These are phyloP conservation scores for Pythium dissimile DNA, from an alignment of 352 stramenopile genomes.

Conservation along the genomic window DNA sequence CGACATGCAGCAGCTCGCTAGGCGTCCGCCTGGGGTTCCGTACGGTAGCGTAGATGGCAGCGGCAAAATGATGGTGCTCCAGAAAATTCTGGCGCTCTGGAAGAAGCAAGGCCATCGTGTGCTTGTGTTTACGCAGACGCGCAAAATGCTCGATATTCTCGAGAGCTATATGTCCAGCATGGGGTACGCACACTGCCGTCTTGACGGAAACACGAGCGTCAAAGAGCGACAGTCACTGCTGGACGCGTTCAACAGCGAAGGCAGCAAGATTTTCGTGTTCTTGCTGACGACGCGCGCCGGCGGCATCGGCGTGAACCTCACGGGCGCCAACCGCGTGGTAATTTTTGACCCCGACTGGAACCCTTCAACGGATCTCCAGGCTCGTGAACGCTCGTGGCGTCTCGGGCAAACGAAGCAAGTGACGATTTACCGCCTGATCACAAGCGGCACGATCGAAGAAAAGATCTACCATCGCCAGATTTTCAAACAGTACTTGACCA, in stretches of 20 bases:
- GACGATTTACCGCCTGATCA: slow-evolving; percentile 93
- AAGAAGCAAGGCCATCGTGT: slow-evolving; percentile 94
- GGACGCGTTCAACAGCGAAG: slow-evolving; percentile 94
- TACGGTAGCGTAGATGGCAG: slow-evolving; percentile 72
- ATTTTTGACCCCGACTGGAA: slow-evolving; percentile 99
- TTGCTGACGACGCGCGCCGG: slow-evolving; percentile 88
- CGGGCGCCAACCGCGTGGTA: slow-evolving; percentile 94
- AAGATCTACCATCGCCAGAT: slow-evolving; percentile 99
- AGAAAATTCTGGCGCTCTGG: slow-evolving; percentile 95
- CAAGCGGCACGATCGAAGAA: slow-evolving; percentile 98
- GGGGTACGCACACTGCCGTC: slow-evolving; percentile 89
- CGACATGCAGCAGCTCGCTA: slow-evolving; percentile 10
- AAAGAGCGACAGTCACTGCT: slow-evolving; percentile 92
- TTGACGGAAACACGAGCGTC: slow-evolving; percentile 97
- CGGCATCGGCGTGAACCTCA: slow-evolving; percentile 96
- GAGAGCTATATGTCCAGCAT: slow-evolving; percentile 86
- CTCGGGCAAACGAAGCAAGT: slow-evolving; percentile 88
- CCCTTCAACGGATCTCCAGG: slow-evolving; percentile 94
- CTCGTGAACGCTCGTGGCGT: slow-evolving; percentile 96
- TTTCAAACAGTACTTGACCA: slow-evolving; percentile 99
- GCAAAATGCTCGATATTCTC: slow-evolving; percentile 97
- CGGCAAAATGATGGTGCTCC: slow-evolving; percentile 96
- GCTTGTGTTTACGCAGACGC: slow-evolving; percentile 97
- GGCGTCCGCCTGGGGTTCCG: background rate
- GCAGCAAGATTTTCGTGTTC: slow-evolving; percentile 77